These are phyloP conservation scores for Aureobasidium sp. DNA, from an alignment of 2,329 filamentous ascomycete species.

Conservation along the genomic window DNA sequence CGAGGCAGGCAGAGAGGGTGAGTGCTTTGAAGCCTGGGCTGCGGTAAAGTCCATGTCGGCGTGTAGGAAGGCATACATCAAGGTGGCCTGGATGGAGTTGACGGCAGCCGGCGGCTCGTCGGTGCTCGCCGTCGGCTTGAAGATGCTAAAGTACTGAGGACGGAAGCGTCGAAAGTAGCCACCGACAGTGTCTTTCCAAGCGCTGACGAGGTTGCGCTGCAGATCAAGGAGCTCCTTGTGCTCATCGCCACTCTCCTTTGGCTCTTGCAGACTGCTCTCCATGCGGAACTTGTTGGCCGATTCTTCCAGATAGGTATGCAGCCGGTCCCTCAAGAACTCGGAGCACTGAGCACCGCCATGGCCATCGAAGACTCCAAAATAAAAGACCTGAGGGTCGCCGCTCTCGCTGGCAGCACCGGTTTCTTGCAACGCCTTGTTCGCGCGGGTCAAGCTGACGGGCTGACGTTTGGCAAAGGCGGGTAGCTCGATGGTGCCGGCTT, in stretches of 20 bases:
- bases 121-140: constrained; percentile 25
- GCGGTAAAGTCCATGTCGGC: constrained; percentile 91
- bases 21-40: constrained; percentile 71
- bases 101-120: constrained; percentile 20
- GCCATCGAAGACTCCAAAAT: constrained; percentile 93
- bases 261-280: constrained; percentile 58
- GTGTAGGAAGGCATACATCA: constrained; percentile 87
- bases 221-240: constrained; percentile 48
- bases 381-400: constrained; percentile 93
- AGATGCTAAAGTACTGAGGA: constrained; percentile 57
- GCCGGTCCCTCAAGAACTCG: constrained; percentile 69
- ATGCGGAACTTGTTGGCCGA: constrained; percentile 68
- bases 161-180: constrained; percentile 91
- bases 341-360: constrained; percentile 88
- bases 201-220: constrained; percentile 60
- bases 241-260: constrained; percentile 13
- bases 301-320: constrained; percentile 85
- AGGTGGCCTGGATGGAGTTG: constrained; percentile 61
- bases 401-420: constrained; percentile 58
- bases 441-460: constrained; percentile 52
- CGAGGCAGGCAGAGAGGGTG: constrained; percentile 14
- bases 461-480: constrained; percentile 83
- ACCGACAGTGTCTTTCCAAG: constrained; percentile 78
- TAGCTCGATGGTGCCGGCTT: constrained; percentile 87
- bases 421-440: constrained; percentile 18